phyloP scores from a whole-genome alignment of 1,139 yeast species.

The Diutina mesorugosa region DNA sequence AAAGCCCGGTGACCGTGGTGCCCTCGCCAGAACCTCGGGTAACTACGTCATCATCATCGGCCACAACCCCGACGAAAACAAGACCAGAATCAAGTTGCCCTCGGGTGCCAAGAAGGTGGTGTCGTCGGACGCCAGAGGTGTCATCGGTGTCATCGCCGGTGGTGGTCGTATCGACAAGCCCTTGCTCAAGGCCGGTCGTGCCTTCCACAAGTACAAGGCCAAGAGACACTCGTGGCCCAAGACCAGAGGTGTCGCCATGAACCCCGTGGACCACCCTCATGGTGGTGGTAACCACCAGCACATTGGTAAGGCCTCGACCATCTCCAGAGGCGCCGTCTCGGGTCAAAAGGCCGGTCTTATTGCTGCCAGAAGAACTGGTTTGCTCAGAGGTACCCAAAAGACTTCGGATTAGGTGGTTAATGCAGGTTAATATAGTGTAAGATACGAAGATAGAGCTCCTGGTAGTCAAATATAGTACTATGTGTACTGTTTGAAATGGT shows the following conservation, averaged over 20 bases:
- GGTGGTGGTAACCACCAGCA: constrained; percentile 99
- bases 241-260: constrained; percentile 99
- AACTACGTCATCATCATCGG: constrained; percentile 98
- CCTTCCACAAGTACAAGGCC: constrained; percentile 97
- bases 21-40: constrained; percentile 98
- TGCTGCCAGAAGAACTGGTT: constrained; percentile 99
- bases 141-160: constrained; percentile 98
- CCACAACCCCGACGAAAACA: constrained; percentile 98
- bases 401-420: constrained; percentile 46
- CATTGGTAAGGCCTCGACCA: constrained; percentile 99
- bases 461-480: not conserved
- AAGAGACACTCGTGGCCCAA: constrained; percentile 99
- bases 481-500: no score
- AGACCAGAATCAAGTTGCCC: constrained; percentile 98
- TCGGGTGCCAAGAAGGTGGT: constrained; percentile 97
- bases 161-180: constrained; percentile 99
- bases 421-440: constrained; percentile 1
- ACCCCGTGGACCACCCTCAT: constrained; percentile 99
- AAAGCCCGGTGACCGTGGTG: constrained; percentile 99
- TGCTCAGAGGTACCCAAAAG: constrained; percentile 99
- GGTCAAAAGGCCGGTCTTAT: constrained; percentile 99
- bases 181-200: constrained; percentile 99
- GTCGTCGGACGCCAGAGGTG: constrained; percentile 97
- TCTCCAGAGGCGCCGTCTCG: constrained; percentile 98
- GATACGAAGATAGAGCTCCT: not conserved